Base-by-base conservation (phyloP, 1,284 basidiomycete genomes). In the Somion occarium region DNA sequence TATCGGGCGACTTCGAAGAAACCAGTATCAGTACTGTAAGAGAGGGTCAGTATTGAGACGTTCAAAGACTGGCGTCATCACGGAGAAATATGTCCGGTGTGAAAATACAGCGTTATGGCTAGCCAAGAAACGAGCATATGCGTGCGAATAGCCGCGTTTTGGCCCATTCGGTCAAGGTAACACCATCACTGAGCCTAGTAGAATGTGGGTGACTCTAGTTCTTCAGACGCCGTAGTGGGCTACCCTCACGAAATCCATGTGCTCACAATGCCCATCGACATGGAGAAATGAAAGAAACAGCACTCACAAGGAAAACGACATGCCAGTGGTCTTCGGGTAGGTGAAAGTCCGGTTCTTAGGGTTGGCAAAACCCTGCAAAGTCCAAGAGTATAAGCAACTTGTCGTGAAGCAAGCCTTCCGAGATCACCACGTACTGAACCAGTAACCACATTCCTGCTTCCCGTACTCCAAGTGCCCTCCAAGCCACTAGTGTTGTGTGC, bases 1-100 rank as follows among this genome's bases (percentile, higher is more conserved):
- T 94, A 98, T 61, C 90, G 85, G 19, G 92, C 82, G 64, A 91
- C 78, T 69, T 98, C 94, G 59, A 88, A 97, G 73, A 71, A 90
- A 4, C 87, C 86, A 56, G 88, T 82, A 47, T 73, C 60, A 37
- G 83, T 73, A 68, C 83, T 91, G 27, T 23, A 26, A 19, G n/a
- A 26, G 5, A 19, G 22, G 37, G 15, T 34, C 30, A 34, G 30
- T 34, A 34, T n/a, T n/a, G n/a, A n/a, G n/a, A n/a, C n/a, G n/a
- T n/a, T n/a, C n/a, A n/a, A n/a, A n/a, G n/a, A n/a, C n/a, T n/a
- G n/a, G n/a, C n/a, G n/a, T n/a, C n/a, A n/a, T n/a, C n/a, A n/a
- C n/a, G n/a, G n/a, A n/a, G n/a, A n/a, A n/a, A n/a, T n/a, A n/a
- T n/a, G n/a, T n/a, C n/a, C n/a, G n/a, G n/a, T n/a, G n/a, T n/a